phyloP scores from a whole-genome alignment of 2,329 filamentous ascomycete genomes.

The Hymenoscyphus albidus region DNA sequence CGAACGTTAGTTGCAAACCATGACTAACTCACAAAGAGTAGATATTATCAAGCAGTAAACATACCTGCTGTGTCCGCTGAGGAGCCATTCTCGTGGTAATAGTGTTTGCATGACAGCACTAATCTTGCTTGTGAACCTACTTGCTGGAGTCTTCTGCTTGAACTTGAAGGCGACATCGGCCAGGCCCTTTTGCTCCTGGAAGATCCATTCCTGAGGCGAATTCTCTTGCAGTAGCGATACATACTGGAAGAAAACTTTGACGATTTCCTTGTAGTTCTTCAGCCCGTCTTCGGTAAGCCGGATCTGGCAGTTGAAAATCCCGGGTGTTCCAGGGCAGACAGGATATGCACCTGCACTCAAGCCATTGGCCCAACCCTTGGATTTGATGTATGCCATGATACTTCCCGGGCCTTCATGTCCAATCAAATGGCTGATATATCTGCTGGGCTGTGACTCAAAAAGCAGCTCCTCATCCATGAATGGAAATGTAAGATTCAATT shows the following conservation, averaged over 20 bases:
- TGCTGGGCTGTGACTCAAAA: constrained; percentile 64
- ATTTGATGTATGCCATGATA: constrained; percentile 68
- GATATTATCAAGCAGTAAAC: constrained; percentile 6
- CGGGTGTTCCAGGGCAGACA: constrained; percentile 60
- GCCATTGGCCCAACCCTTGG: constrained; percentile 67
- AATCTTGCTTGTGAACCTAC: constrained; percentile 80
- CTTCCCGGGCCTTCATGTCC: constrained; percentile 73
- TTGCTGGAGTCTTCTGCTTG: constrained; percentile 86
- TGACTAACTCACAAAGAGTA: background rate
- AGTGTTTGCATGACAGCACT: constrained; percentile 90
- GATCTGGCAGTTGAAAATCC: constrained; percentile 62
- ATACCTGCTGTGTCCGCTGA: constrained; percentile 69
- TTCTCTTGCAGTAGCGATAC: constrained; percentile 78
- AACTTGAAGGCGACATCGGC: constrained; percentile 94
- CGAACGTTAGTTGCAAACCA: constrained; percentile 18
- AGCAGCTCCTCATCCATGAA: constrained; percentile 66
- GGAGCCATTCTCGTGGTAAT: constrained; percentile 77
- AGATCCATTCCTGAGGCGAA: constrained; percentile 87
- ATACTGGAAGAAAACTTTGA: constrained; percentile 72
- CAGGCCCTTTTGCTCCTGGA: constrained; percentile 85
- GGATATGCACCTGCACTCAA: constrained; percentile 56
- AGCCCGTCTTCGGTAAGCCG: constrained; percentile 62
- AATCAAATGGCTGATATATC: constrained; percentile 69
- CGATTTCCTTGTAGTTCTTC: constrained; percentile 57
- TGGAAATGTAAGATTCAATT: constrained; percentile 63